These are phyloP conservation scores for Torulaspora microellipsoides DNA, from an alignment of 805 yeast species.

Conservation along the genomic window DNA sequence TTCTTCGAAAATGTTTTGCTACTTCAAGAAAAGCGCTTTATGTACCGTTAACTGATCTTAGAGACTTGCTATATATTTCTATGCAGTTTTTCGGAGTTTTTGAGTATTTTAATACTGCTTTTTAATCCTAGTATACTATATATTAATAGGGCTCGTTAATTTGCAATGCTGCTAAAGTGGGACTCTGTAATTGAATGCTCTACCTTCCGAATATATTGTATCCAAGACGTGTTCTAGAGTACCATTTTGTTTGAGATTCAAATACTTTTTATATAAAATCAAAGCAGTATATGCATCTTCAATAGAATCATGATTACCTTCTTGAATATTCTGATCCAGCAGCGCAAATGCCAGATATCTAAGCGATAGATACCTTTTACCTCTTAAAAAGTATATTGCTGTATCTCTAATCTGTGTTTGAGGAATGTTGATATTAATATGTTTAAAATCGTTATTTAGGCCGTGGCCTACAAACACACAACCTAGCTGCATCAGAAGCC, in stretches of 20 bases:
- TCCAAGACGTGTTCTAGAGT: constrained; percentile 58
- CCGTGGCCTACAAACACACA: constrained; percentile 96
- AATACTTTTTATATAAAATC: constrained; percentile 64
- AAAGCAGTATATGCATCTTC: constrained; percentile 93
- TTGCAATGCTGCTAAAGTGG: constrained; percentile 12
- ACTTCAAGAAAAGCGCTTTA: not conserved
- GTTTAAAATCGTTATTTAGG: constrained; percentile 81
- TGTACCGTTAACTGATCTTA: no score
- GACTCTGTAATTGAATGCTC: constrained; percentile 32
- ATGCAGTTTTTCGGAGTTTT: no score
- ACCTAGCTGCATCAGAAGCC: constrained; percentile 86
- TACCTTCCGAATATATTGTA: constrained; percentile 66
- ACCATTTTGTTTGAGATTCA: constrained; percentile 54
- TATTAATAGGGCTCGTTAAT: no score
- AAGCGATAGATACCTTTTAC: constrained; percentile 74
- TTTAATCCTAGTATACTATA: no score
- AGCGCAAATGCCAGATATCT: constrained; percentile 82
- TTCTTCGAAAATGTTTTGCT: not conserved
- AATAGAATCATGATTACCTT: constrained; percentile 93
- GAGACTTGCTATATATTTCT: no score
- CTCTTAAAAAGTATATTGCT: constrained; percentile 68
- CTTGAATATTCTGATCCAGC: constrained; percentile 72
- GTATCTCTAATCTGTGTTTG: constrained; percentile 84
- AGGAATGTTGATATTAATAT: constrained; percentile 89
- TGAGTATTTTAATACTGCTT: no score